Conservation (phyloP, 768 basidiomycete species). For the Cubamyces sp. region DNA sequence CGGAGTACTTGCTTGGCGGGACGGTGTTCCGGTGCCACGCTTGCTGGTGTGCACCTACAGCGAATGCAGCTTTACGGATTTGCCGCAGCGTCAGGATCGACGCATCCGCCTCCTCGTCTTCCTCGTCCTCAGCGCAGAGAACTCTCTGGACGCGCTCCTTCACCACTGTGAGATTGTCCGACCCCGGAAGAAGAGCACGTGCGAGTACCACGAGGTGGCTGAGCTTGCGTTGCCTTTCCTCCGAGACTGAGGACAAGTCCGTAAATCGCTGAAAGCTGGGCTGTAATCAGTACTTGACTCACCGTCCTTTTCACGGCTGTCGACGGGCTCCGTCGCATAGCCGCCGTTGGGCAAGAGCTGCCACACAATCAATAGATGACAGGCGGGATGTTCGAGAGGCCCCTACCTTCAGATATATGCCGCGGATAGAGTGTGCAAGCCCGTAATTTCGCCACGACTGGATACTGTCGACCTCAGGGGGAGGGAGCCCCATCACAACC, state of each 20-base stretch:
- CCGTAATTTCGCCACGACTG: slow-evolving; percentile 46
- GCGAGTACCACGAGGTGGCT: slow-evolving; percentile 47
- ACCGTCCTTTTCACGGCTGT: background rate
- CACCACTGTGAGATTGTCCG: slow-evolving; percentile 36
- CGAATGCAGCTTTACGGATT: slow-evolving; percentile 43
- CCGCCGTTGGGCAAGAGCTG: slow-evolving; percentile 51
- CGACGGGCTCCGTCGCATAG: slow-evolving; percentile 29
- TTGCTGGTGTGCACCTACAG: slow-evolving; percentile 41
- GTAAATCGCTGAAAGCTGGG: background rate
- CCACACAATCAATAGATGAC: background rate
- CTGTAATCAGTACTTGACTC: background rate
- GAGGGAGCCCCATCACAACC: slow-evolving; percentile 50
- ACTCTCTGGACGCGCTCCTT: slow-evolving; percentile 38
- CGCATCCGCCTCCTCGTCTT: slow-evolving; percentile 31
- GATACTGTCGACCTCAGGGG: slow-evolving; percentile 40
- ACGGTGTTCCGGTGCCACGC: slow-evolving; percentile 47
- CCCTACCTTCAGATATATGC: slow-evolving; percentile 42
- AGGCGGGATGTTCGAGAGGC: no score
- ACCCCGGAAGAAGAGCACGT: slow-evolving; percentile 43
- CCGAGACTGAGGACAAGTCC: slow-evolving; percentile 29
- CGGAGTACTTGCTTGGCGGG: slow-evolving; percentile 43
- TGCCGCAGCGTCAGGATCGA: slow-evolving; percentile 39
- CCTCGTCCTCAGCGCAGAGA: slow-evolving; percentile 36
- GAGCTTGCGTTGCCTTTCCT: slow-evolving; percentile 43
- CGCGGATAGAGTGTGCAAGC: slow-evolving; percentile 45